Evolutionary conservation across 139 green algal genomes (phyloP).

Genomic region (Coccomyxa sp.): DNA sequence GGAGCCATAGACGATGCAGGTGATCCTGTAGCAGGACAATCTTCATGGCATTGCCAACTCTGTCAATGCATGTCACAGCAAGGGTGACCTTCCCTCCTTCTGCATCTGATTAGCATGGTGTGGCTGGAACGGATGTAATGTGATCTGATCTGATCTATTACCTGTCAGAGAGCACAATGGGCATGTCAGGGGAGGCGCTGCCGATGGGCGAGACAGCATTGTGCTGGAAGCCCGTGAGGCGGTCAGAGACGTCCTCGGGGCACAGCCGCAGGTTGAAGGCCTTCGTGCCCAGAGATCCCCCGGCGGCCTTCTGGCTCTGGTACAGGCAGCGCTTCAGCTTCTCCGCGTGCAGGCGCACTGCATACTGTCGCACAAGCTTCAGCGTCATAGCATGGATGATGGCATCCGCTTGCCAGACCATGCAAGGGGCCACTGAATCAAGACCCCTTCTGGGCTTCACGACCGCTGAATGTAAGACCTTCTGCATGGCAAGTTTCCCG

Average conservation of each 20-base stretch:
- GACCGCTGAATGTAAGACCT: not conserved
- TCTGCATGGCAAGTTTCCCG: no score
- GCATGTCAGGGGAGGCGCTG: conserved; percentile 50
- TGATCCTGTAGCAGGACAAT: no score
- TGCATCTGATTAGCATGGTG: no score
- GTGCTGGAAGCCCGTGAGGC: conserved; percentile 68
- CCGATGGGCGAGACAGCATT: conserved; percentile 84
- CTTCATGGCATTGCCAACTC: no score
- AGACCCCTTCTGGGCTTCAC: not conserved
- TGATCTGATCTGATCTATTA: no score
- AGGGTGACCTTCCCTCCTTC: no score
- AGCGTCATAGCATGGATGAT: not conserved
- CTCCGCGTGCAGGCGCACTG: conserved; percentile 62
- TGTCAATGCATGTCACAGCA: no score
- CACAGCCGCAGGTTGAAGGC: conserved; percentile 85
- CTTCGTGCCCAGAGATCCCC: conserved; percentile 42
- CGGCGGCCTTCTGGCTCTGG: not conserved
- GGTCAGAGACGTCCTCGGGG: conserved; percentile 55
- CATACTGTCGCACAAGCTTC: conserved; percentile 57
- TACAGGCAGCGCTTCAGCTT: conserved; percentile 57
- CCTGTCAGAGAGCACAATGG: conserved; percentile 73
- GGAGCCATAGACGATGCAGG: no score
- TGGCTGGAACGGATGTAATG: no score
- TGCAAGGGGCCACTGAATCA: not conserved
- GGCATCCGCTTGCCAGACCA: not conserved